Evolutionary conservation across 495 filamentous ascomycete species (phyloP), one percentile per base, ranked within the genome.

Genomic region (Penicillium lividum): DNA sequence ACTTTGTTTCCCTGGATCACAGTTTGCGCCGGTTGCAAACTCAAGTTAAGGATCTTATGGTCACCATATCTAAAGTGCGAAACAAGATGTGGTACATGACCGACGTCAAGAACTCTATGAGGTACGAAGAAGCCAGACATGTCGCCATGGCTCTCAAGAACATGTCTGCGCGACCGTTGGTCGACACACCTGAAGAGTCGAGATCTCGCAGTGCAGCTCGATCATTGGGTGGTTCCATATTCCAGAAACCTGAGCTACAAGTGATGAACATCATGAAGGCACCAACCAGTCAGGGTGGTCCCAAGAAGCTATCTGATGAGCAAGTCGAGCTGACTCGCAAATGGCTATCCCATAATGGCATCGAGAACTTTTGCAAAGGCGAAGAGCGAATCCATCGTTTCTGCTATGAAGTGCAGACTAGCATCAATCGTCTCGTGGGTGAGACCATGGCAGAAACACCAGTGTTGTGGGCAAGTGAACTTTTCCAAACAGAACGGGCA

Each of bases 41-140:
- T 15, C 68, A 67, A 3, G 65, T 74, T 15, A 75, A 73, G 51
- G 65, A 68, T 1, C 61, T 73, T 50, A 69, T 76, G 64, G 42
- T 61, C 33, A 72, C 72, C 2, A 62, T 78, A 38, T 59, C 67
- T 46, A 75, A 73, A 47, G 67, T 79, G 1, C 82, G 94, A 43
- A 89, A 95, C 71, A 98, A 98, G 79, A 96, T 97, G 91, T 98
- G 94, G 94, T 98, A 96, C 70, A 90, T 94, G 62, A 96, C 93
- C 6, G 94, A 98, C 71, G 94, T 98, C 44, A 87, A 89, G 54
- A 93, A 96, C 65, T 97, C 93, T 16, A 90, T 85, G 43, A 82
- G 85, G 3, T 98, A 97, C 65, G 93, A 96, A 57, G 89, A 95
- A 69, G 92, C 92, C 25, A 86, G 87, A 57, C 88, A 93, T 68